Conservation (phyloP, 2,329 filamentous ascomycete genomes). For the Leptographium procerum region DNA sequence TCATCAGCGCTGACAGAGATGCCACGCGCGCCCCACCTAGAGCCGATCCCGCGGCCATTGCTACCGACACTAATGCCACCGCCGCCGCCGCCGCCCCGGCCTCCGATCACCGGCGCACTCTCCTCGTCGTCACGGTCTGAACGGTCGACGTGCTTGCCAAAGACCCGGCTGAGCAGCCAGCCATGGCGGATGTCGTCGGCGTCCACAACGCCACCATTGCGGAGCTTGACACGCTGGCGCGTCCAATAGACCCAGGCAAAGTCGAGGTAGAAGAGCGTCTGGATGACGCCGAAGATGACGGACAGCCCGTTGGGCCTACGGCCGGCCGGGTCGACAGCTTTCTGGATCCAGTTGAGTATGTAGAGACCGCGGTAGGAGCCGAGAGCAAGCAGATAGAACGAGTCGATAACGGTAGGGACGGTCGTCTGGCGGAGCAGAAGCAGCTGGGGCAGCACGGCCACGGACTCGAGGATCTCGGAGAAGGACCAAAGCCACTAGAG, state of each 20-base stretch:
- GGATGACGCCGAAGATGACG: conserved; percentile 76
- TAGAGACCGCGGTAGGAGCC: conserved; percentile 84
- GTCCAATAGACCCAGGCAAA: conserved; percentile 97
- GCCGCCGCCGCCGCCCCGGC: conserved; percentile 15
- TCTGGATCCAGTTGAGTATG: conserved; percentile 80
- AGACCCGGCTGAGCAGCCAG: conserved; percentile 70
- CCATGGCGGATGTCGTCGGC: conserved; percentile 77
- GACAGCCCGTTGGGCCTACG: conserved; percentile 56
- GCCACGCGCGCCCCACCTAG: conserved; percentile 52
- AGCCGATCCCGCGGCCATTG: conserved; percentile 42
- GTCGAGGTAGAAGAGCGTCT: conserved; percentile 83
- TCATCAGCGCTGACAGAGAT: conserved; percentile 59
- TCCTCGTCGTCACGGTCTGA: conserved; percentile 45
- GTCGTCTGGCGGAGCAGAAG: conserved; percentile 88
- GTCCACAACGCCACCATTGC: conserved; percentile 79
- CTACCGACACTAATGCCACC: conserved; percentile 15
- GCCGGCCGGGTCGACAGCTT: conserved; percentile 48
- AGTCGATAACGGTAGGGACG: conserved; percentile 90
- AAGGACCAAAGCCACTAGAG: conserved; percentile 71
- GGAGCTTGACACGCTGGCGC: conserved; percentile 84
- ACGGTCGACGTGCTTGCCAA: conserved; percentile 49
- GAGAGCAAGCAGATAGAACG: conserved; percentile 83
- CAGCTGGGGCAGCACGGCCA: conserved; percentile 83
- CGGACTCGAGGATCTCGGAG: conserved; percentile 82
- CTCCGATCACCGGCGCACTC: conserved; percentile 35